Conservation (phyloP, 2,329 filamentous ascomycete species). For the Setomelanomma holmii region DNA sequence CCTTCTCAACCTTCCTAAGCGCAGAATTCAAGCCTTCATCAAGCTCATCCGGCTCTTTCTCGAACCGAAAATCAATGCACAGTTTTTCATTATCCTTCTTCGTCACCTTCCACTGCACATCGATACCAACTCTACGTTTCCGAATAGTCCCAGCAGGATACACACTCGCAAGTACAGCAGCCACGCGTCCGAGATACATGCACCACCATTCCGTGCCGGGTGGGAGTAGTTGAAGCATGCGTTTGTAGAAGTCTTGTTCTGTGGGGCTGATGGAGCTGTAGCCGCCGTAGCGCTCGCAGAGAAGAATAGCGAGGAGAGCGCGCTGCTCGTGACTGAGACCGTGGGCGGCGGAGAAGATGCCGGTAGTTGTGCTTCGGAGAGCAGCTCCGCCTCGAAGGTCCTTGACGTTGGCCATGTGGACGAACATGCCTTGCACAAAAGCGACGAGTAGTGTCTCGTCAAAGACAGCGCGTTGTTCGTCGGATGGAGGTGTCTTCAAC, state of each 20-base stretch:
- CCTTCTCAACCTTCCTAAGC: slow-evolving; percentile 42
- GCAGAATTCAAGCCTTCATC: slow-evolving; percentile 43
- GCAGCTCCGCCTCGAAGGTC: slow-evolving; percentile 66
- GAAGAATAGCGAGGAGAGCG: slow-evolving; percentile 72
- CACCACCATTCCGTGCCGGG: slow-evolving; percentile 69
- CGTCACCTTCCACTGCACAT: slow-evolving; percentile 29
- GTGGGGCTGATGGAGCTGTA: slow-evolving; percentile 61
- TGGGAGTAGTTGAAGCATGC: slow-evolving; percentile 62
- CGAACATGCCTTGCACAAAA: slow-evolving; percentile 66
- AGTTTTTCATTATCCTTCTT: slow-evolving; percentile 41
- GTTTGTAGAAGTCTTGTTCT: slow-evolving; percentile 62
- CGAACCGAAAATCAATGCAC: slow-evolving; percentile 37
- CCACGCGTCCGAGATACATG: slow-evolving; percentile 67
- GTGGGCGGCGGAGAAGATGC: slow-evolving; percentile 71
- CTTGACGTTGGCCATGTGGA: slow-evolving; percentile 52
- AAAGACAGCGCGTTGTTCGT: slow-evolving; percentile 48
- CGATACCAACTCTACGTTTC: slow-evolving; percentile 44
- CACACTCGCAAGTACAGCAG: slow-evolving; percentile 63
- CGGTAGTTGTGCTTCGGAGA: slow-evolving; percentile 74
- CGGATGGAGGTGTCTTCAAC: slow-evolving; percentile 16
- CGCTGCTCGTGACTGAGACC: slow-evolving; percentile 77
- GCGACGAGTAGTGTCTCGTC: slow-evolving; percentile 59
- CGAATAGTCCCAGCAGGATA: slow-evolving; percentile 66
- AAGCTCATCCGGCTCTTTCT: slow-evolving; percentile 32
- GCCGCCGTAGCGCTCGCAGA: slow-evolving; percentile 78